phyloP scores from a whole-genome alignment of 2,329 filamentous ascomycete genomes.

The Phymatotrichopsis omnivora region DNA sequence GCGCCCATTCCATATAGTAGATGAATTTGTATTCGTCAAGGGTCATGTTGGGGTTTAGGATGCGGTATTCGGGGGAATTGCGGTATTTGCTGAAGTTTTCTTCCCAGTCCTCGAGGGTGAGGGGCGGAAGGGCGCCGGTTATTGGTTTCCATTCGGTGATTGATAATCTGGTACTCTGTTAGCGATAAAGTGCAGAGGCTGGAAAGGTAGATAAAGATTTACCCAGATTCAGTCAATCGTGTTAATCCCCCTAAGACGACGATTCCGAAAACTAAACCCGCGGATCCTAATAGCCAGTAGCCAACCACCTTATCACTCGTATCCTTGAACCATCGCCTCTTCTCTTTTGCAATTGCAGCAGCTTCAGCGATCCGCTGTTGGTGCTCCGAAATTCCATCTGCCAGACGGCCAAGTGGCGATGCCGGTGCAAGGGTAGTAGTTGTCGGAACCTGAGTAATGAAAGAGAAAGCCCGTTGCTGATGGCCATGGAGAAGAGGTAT shows the following conservation, averaged over 20 bases:
- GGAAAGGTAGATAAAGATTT: slow-evolving; percentile 31
- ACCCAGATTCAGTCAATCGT: slow-evolving; percentile 91
- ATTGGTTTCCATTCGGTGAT: slow-evolving; percentile 99
- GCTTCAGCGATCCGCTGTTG: slow-evolving; percentile 10
- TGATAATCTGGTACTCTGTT: slow-evolving; percentile 57
- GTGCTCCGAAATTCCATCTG: slow-evolving; percentile 15
- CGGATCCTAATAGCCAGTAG: slow-evolving; percentile 87
- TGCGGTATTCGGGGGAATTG: slow-evolving; percentile 81
- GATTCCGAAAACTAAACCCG: slow-evolving; percentile 90
- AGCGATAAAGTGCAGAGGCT: slow-evolving; percentile 7
- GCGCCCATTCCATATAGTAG: slow-evolving; percentile 99
- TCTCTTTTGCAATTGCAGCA: slow-evolving; percentile 3
- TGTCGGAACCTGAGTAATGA: background rate
- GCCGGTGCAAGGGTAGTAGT: background rate
- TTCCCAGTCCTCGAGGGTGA: slow-evolving; percentile 73
- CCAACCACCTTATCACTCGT: slow-evolving; percentile 66
- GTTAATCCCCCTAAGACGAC: slow-evolving; percentile 92
- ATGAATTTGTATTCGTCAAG: slow-evolving; percentile 95
- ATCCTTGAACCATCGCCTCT: slow-evolving; percentile 42
- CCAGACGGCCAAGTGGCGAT: slow-evolving; percentile 21
- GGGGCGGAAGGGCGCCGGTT: slow-evolving; percentile 79
- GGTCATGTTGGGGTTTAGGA: slow-evolving; percentile 87
- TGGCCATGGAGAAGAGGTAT: background rate
- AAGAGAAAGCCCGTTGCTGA: slow-evolving; percentile 2
- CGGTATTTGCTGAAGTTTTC: slow-evolving; percentile 88